Evolutionary conservation across 768 basidiomycete genomes (phyloP), one percentile per base, ranked within the genome.

Genomic region (Amylocystis lapponica): DNA sequence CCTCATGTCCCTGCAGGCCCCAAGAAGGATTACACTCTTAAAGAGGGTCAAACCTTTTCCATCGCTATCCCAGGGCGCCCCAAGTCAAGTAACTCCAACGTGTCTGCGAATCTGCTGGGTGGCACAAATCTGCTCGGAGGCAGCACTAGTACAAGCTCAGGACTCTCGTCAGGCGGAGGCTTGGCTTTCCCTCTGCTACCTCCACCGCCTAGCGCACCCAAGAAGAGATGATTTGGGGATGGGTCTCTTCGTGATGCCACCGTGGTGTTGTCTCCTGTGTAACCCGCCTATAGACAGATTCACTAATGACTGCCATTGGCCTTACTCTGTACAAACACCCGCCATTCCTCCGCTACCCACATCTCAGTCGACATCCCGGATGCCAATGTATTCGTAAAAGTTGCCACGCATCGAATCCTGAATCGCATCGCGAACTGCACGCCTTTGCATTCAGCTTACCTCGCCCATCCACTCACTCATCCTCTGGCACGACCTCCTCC

Each of bases 11-110:
- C 90, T 11, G 48, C 73, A 8, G 89, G 84, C 9, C 88, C 90
- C 2, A 92, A 91, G 71, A 89, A 90, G 63, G 93, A 97, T 53
- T 96, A 92, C 64, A 86, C 86, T 29, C 66, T 97, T 53, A 96
- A 95, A 62, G 90, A 92, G 53, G 93, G 93, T 8, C 89, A 97
- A 61, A 96, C 93, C 0, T 94, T 97, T 62, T 83, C 85, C 4
- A 95, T 97, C 51, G 69, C 78, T 26, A 89, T 96, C 46, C 94
- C 93, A 6, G 91, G 92, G n/a, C 79, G 83, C 41, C 67, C 62
- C 43, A 74, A 74, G 59, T 47, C 64, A 14, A 49, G 63, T 5
- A 64, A 57, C 31, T 55, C 59, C 12, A 52, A 62, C 26, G 50
- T 60, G 16, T n/a, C n/a, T n/a, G 58, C 64, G 5, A 71, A 58